Conservation (phyloP, 2,329 filamentous ascomycete species). For the Sclerotiophoma versabilis region DNA sequence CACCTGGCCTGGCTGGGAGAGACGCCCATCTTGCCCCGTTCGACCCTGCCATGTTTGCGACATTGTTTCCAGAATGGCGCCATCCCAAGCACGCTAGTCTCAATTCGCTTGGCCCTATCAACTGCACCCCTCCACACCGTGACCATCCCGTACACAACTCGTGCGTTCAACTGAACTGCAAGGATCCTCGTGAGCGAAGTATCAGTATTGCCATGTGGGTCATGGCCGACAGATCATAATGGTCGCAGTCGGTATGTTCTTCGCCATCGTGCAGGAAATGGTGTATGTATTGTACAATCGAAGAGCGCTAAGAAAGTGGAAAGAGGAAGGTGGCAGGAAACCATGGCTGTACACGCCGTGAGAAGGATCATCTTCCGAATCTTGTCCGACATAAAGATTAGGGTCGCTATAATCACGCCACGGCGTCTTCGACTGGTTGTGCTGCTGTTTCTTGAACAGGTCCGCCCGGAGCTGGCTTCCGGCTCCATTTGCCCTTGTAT, state of each 20-base stretch:
- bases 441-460: not conserved
- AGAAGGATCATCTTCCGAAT: no score
- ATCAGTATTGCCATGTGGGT: constrained; percentile 61
- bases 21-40: constrained; percentile 7
- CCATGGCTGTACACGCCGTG: constrained; percentile 32
- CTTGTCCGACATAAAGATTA: no score
- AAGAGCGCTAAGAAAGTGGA: constrained; percentile 27
- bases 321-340: constrained; percentile 22
- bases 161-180: constrained; percentile 62
- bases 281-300: constrained; percentile 53
- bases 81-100: constrained; percentile 22
- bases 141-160: constrained; percentile 62
- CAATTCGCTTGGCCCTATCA: constrained; percentile 16
- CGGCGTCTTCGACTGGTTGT: not conserved
- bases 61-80: constrained; percentile 30
- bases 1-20: not conserved
- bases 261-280: constrained; percentile 51
- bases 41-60: constrained; percentile 24
- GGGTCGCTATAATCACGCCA: not conserved
- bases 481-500: constrained; percentile 35
- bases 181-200: constrained; percentile 55
- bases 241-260: constrained; percentile 52
- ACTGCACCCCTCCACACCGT: constrained; percentile 12
- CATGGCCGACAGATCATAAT: constrained; percentile 60
- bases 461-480: constrained; percentile 13